A percentile compares a stretch with the other conserved stretches of the same genome.
Evolutionary conservation across 2,329 filamentous ascomycete species (phyloP).

Genomic region (Xylaria sp.): DNA sequence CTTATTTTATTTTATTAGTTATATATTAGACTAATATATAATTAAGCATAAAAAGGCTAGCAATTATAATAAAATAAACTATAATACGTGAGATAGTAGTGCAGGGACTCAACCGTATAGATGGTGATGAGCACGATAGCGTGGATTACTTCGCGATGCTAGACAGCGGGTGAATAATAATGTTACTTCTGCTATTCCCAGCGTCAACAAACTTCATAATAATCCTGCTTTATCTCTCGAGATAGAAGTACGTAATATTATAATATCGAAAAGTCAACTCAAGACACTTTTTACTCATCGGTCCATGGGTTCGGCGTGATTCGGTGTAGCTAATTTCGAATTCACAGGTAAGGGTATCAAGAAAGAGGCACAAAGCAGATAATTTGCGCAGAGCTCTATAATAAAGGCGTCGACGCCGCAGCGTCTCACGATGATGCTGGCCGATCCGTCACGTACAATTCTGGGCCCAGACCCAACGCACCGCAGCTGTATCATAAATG

Average conservation of each 20-base stretch:
- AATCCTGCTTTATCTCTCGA: neutral
- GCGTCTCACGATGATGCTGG: conserved; percentile 41
- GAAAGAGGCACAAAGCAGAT: neutral
- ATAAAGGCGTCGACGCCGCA: neutral
- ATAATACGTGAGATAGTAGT: neutral
- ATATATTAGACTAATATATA: too few relatives aligned
- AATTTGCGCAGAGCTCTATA: neutral
- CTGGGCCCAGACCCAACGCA: conserved; percentile 53
- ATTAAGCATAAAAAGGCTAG: too few relatives aligned
- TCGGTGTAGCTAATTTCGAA: neutral
- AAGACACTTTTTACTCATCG: neutral
- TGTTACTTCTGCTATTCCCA: neutral
- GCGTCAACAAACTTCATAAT: neutral
- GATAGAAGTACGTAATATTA: neutral
- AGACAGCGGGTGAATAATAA: neutral
- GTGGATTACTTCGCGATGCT: neutral
- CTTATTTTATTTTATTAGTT: too few relatives aligned
- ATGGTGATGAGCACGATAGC: neutral
- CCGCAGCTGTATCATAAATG: conserved; percentile 56
- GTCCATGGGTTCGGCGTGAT: neutral
- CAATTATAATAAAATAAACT: too few relatives aligned
- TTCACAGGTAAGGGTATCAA: neutral
- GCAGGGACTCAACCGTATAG: neutral
- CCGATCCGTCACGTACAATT: conserved; percentile 49
- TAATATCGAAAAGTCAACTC: neutral